Conservation (phyloP, 139 green algal genomes). For the Zygnema cylindricum region DNA sequence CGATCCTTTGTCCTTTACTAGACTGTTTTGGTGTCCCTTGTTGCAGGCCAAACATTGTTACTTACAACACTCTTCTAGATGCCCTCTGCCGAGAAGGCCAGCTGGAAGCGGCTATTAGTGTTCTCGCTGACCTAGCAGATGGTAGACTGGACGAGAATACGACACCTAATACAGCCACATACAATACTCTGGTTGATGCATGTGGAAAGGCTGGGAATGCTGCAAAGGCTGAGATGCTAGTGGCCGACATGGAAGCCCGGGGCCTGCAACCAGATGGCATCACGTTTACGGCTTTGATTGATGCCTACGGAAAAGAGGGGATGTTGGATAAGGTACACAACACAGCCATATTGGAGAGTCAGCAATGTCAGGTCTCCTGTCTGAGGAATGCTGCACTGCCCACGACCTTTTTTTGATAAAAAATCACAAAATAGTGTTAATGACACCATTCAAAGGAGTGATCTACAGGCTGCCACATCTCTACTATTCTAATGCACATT, state of each 20-base stretch:
- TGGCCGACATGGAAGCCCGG: constrained; percentile 16
- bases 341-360: background rate
- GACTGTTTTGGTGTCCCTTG: background rate
- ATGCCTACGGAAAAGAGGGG: constrained; percentile 55
- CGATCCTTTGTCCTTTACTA: background rate
- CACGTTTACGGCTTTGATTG: constrained; percentile 55
- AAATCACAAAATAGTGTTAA: too few relatives aligned
- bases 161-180: constrained; percentile 39
- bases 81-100: constrained; percentile 50
- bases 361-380: too few relatives aligned
- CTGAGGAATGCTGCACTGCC: too few relatives aligned
- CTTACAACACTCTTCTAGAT: constrained; percentile 56
- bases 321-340: constrained; percentile 21
- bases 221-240: constrained; percentile 20
- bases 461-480: too few relatives aligned
- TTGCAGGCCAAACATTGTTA: constrained; percentile 38
- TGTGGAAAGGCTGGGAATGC: constrained; percentile 42
- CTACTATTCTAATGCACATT: too few relatives aligned
- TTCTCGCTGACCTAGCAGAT: constrained; percentile 19
- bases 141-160: constrained; percentile 19
- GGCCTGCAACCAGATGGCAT: constrained; percentile 43
- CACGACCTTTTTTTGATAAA: too few relatives aligned
- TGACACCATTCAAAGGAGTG: too few relatives aligned
- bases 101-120: constrained; percentile 44
- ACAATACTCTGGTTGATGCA: constrained; percentile 56